phyloP scores from a whole-genome alignment of 1,139 yeast species.

The Blastobotrys raffinosifermentans region DNA sequence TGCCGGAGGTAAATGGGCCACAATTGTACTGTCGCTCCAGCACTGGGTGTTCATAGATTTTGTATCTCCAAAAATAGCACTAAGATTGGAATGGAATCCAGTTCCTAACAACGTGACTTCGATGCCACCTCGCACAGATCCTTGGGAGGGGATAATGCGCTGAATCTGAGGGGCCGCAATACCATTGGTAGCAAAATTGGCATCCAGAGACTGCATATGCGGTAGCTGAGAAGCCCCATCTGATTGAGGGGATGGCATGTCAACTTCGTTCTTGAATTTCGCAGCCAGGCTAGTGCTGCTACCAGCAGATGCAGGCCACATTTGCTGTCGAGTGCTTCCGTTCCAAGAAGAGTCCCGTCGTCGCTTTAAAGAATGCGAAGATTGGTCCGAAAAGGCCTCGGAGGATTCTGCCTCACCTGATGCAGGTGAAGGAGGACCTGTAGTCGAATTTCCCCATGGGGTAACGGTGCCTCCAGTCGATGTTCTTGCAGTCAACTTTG shows the following conservation, averaged over 20 bases:
- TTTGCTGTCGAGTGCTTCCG: slow-evolving; percentile 12
- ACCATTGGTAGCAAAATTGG: slow-evolving; percentile 1
- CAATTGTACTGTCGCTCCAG: slow-evolving; percentile 93
- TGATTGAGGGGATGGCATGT: slow-evolving; percentile 13
- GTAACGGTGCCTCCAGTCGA: not conserved
- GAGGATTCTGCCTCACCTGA: slow-evolving; percentile 25
- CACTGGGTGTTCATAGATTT: slow-evolving; percentile 85
- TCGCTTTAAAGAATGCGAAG: slow-evolving; percentile 22
- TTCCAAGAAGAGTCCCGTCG: slow-evolving; percentile 24
- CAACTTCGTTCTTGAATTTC: slow-evolving; percentile 2
- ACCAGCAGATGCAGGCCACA: not conserved
- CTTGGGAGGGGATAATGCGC: slow-evolving; percentile 88
- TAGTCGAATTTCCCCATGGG: not conserved
- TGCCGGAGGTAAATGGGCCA: slow-evolving; percentile 90
- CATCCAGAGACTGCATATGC: slow-evolving; percentile 22
- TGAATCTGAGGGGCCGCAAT: slow-evolving; percentile 41
- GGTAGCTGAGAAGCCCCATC: too few species aligned
- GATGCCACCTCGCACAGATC: slow-evolving; percentile 92
- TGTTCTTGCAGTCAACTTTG: too few species aligned
- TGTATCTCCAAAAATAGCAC: slow-evolving; percentile 80
- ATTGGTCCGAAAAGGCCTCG: slow-evolving; percentile 19
- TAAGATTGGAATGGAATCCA: slow-evolving; percentile 75
- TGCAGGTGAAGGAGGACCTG: slow-evolving; percentile 21
- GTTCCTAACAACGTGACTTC: slow-evolving; percentile 87
- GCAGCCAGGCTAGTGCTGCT: slow-evolving; percentile 5